Percentiles rank a stretch among this genome's conserved stretches.
Conservation (phyloP, 2,329 filamentous ascomycete genomes). For the Macrophomina tecta region DNA sequence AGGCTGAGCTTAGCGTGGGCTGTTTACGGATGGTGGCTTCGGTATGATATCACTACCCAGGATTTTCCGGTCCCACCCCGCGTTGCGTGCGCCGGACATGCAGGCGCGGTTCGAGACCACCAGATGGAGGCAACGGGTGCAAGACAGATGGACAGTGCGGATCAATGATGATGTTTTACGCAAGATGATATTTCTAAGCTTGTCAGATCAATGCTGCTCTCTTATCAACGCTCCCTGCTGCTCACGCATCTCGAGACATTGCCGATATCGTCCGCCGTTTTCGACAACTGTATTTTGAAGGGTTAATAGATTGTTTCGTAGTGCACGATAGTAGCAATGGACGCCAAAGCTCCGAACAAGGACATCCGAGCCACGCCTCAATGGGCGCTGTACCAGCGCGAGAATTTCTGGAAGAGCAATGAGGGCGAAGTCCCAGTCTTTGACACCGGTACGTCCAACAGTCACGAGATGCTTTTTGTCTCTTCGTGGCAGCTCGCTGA, state of each 20-base stretch:
- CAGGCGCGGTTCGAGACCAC: too few species aligned
- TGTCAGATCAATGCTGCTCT: background rate
- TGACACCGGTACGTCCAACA: conserved; percentile 52
- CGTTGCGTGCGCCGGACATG: too few species aligned
- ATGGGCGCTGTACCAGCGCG: conserved; percentile 61
- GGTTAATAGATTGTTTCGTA: background rate
- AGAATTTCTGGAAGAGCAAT: conserved; percentile 62
- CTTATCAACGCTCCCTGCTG: background rate
- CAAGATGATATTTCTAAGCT: background rate
- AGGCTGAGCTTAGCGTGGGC: background rate
- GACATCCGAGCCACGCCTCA: conserved; percentile 58
- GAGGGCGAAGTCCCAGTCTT: conserved; percentile 57
- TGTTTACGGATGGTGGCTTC: too few species aligned
- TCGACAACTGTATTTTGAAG: background rate
- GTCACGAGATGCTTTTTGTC: background rate
- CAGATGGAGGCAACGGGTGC: background rate
- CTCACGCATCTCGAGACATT: too few species aligned
- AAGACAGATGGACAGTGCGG: background rate
- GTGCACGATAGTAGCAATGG: conserved; percentile 40
- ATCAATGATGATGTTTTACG: conserved; percentile 14
- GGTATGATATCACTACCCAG: conserved; percentile 15
- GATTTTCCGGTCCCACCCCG: background rate
- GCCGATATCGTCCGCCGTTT: background rate
- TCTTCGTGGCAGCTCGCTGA: background rate
- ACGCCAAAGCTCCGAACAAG: conserved; percentile 60